Evolutionary conservation across 441 rosid species (phyloP).

Genomic region (Macaranga tanarius): DNA sequence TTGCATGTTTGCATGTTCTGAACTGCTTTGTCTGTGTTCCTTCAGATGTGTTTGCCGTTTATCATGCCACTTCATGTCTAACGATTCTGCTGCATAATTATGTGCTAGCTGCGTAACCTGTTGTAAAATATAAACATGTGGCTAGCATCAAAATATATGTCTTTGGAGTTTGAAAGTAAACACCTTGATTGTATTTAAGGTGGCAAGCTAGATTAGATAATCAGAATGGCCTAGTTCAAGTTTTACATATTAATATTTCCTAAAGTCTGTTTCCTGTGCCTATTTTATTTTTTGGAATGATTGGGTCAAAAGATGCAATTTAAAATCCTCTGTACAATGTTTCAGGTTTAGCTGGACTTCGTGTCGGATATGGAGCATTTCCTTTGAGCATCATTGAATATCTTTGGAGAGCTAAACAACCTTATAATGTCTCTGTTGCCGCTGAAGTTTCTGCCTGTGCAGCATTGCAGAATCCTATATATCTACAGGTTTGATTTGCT

Average conservation of each 20-base stretch:
- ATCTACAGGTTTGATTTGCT: slow-evolving; percentile 54
- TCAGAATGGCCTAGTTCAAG: background rate
- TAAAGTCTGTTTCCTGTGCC: background rate
- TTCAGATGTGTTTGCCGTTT: background rate
- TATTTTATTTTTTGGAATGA: background rate
- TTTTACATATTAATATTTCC: background rate
- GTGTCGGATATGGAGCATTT: slow-evolving; percentile 96
- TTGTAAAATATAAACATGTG: background rate
- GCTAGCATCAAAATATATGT: background rate
- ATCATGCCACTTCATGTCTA: background rate
- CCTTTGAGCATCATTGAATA: slow-evolving; percentile 81
- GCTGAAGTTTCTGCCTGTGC: slow-evolving; percentile 97
- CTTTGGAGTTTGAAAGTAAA: background rate
- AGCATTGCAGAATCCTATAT: slow-evolving; percentile 70
- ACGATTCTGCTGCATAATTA: background rate
- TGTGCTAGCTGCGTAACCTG: background rate
- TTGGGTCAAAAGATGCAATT: background rate
- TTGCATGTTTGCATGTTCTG: background rate
- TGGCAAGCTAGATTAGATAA: background rate
- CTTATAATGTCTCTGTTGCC: slow-evolving; percentile 94
- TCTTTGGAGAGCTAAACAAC: slow-evolving; percentile 93
- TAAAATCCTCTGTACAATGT: background rate
- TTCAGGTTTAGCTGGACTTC: slow-evolving; percentile 85
- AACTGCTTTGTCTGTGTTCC: background rate
- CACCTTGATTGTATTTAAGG: background rate